Percentiles rank a stretch among this genome's conserved stretches.
Conservation (phyloP, 2,329 filamentous ascomycete genomes). For the Penicillium sp. region DNA sequence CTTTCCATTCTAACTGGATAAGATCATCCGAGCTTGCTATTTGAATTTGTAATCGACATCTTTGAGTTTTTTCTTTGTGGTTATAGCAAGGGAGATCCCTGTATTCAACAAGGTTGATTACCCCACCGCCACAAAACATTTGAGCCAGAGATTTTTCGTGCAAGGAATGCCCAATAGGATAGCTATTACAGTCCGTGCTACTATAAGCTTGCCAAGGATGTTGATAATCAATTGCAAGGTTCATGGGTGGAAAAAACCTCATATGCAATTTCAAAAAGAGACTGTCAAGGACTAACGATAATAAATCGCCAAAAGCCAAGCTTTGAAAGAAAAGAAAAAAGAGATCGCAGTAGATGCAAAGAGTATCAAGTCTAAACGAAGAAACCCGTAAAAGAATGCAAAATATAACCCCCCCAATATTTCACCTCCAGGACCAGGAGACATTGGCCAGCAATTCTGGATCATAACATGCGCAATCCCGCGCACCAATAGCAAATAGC, state of each 20-base stretch:
- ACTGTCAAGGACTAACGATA: background rate
- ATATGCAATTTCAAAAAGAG: background rate
- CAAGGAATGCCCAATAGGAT: too few relatives aligned
- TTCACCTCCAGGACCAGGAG: background rate
- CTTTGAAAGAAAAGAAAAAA: background rate
- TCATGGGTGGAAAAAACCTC: background rate
- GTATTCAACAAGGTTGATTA: too few relatives aligned
- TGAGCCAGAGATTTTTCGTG: too few relatives aligned
- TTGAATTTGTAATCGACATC: background rate
- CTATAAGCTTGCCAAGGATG: too few relatives aligned
- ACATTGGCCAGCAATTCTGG: slow-evolving; percentile 7
- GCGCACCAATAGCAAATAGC: background rate
- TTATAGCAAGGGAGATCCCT: background rate
- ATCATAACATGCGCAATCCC: slow-evolving; percentile 2
- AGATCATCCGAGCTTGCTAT: background rate
- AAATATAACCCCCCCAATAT: background rate
- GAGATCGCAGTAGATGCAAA: slow-evolving; percentile 2
- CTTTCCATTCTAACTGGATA: background rate
- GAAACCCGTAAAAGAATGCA: slow-evolving; percentile 1
- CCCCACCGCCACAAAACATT: too few relatives aligned
- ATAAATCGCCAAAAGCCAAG: background rate
- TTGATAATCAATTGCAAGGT: too few relatives aligned
- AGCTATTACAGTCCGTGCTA: too few relatives aligned
- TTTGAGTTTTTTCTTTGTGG: background rate
- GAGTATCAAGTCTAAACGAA: slow-evolving; percentile 17